phyloP scores from a whole-genome alignment of 2,329 filamentous ascomycete genomes.

The Nothophoma quercina region DNA sequence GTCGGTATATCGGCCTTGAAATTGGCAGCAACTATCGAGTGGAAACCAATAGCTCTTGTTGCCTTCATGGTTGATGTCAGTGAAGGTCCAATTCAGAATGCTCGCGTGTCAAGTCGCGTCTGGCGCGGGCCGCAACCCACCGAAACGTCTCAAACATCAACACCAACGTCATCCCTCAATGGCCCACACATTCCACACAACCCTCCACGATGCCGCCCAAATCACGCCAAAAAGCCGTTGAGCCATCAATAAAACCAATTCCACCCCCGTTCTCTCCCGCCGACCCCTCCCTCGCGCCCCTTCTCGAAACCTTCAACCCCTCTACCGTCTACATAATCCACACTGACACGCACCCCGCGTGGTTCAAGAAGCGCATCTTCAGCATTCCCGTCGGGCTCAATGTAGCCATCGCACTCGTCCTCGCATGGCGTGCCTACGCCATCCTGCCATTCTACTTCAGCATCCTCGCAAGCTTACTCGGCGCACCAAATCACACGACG shows the following conservation, averaged over 20 bases:
- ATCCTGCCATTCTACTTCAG: conserved; percentile 77
- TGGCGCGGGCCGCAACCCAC: conserved; percentile 10
- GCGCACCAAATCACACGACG: conserved; percentile 71
- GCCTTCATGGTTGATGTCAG: too few species aligned
- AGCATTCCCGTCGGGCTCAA: conserved; percentile 81
- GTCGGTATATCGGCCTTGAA: too few species aligned
- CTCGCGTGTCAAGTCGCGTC: conserved; percentile 10
- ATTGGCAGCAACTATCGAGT: too few species aligned
- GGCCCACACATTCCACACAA: not conserved
- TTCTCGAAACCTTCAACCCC: conserved; percentile 71
- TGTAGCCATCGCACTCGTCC: conserved; percentile 67
- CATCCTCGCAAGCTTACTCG: conserved; percentile 70
- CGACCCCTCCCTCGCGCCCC: conserved; percentile 68
- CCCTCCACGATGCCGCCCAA: conserved; percentile 29
- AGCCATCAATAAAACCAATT: conserved; percentile 18
- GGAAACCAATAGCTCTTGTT: too few species aligned
- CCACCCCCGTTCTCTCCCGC: conserved; percentile 52
- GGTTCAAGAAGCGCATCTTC: conserved; percentile 85
- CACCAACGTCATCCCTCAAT: conserved; percentile 14
- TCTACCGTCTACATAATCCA: conserved; percentile 84
- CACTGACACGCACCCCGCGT: conserved; percentile 73
- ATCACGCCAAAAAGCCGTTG: conserved; percentile 26
- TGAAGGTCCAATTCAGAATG: not conserved
- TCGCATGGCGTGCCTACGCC: conserved; percentile 72
- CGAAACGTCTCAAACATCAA: conserved; percentile 12